phyloP scores from a whole-genome alignment of 768 basidiomycete genomes.

The Tremella fuciformis region DNA sequence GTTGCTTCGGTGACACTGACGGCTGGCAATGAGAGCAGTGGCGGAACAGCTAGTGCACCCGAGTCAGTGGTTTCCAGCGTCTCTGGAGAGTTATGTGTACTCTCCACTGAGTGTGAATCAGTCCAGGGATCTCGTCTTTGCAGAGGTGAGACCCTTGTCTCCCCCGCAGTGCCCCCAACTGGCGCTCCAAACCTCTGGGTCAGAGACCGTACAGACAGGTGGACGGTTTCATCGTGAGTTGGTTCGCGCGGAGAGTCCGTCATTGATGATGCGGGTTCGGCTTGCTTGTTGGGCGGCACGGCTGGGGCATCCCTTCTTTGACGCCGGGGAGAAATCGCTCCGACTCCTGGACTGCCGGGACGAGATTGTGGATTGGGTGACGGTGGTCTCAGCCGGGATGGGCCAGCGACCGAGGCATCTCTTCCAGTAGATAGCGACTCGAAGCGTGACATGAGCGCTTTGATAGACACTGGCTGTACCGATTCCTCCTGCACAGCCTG shows the following conservation, averaged over 20 bases:
- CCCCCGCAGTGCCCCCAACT: no score
- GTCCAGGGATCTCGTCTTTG: no score
- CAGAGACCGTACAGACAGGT: background rate
- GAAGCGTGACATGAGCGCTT: background rate
- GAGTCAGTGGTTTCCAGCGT: no score
- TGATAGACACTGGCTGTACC: background rate
- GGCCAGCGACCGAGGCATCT: background rate
- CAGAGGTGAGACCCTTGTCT: no score
- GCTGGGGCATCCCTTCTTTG: background rate
- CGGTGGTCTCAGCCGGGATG: background rate
- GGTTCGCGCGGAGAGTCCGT: background rate
- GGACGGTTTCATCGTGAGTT: background rate
- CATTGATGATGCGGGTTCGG: background rate
- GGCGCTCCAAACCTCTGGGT: conserved; percentile 1
- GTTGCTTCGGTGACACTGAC: no score
- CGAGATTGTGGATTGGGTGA: background rate
- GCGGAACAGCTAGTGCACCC: no score
- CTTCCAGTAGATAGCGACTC: background rate
- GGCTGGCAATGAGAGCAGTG: no score
- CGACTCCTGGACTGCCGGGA: background rate
- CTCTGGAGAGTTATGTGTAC: no score
- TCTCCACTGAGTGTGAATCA: no score
- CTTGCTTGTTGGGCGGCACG: background rate
- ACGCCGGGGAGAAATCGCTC: background rate
- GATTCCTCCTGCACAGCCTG: background rate